A percentile compares a stretch with the other conserved stretches of the same genome.
These are phyloP conservation scores for Lagenaria siceraria DNA, from an alignment of 306 rosid species.

Conservation along the genomic window DNA sequence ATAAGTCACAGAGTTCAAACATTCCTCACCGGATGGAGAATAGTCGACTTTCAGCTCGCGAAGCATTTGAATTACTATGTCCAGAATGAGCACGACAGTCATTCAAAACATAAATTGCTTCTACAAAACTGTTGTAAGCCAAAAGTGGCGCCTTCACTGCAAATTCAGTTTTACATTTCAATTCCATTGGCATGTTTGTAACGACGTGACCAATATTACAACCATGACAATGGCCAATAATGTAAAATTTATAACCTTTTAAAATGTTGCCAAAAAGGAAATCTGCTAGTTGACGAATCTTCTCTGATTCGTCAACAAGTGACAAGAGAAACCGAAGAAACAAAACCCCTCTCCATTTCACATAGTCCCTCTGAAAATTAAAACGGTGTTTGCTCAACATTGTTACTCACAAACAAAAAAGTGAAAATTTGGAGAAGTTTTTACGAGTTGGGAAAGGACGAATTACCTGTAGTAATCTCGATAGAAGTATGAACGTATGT, in stretches of 20 bases:
- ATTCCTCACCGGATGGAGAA: conserved; percentile 64
- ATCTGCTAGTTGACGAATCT: conserved; percentile 59
- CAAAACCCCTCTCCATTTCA: conserved; percentile 96
- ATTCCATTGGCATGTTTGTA: neutral
- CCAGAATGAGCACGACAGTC: conserved; percentile 58
- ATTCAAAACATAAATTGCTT: conserved; percentile 80
- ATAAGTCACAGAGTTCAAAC: neutral
- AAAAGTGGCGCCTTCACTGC: conserved; percentile 87
- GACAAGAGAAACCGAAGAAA: conserved; percentile 91
- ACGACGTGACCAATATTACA: neutral
- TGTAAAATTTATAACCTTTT: conserved; percentile 44
- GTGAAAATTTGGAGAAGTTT: neutral
- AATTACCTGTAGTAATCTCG: conserved; percentile 81
- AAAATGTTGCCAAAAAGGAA: conserved; percentile 78
- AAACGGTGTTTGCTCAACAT: neutral
- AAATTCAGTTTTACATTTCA: neutral
- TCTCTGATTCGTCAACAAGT: conserved; percentile 90
- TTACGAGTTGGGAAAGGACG: neutral
- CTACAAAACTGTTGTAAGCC: conserved; percentile 85
- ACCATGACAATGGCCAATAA: neutral
- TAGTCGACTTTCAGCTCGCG: conserved; percentile 40
- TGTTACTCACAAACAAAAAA: conserved; percentile 5
- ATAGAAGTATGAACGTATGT: conserved; percentile 82
- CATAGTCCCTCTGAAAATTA: conserved; percentile 69
- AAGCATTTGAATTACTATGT: conserved; percentile 42